Evolutionary conservation across 805 yeast species (phyloP), one percentile per base, ranked within the genome.

Genomic region (Limtongozyma cylindracea): DNA sequence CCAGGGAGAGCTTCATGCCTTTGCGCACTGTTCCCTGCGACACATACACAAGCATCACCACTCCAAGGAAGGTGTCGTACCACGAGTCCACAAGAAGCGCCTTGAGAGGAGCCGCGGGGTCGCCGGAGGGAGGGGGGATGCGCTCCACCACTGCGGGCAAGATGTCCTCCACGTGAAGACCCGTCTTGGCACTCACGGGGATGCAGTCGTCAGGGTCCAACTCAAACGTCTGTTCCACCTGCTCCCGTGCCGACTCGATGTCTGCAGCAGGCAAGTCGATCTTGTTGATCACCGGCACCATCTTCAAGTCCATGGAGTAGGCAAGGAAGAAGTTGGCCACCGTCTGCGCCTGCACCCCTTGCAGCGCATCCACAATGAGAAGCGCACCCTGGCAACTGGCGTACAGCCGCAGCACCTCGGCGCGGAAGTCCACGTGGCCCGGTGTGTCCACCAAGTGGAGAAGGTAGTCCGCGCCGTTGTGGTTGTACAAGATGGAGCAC

Each of bases 271-370:
- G 88, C 24, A 84, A 47, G 45, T 84, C 98, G 21, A 84, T 72
- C 37, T 84, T 84, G 47, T 84, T 84, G 22, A 84, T 74, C 10
- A 84, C 77, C 0, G 98, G 96, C 2, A 84, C 56, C 30, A 84
- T 49, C 31, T 67, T 66, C 29, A 88, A 56, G 7, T 70, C 74
- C 66, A 78, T 59, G 25, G 84, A 70, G 37, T 73, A 72, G 0
- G 96, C 98, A 25, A 84, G 52, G 36, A 71, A 77, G 45, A 76
- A 84, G 41, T 88, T 84, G 12, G 98, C 95, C n/a, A 84, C 95
- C 0, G 98, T 88, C 41, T 84, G 98, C 0, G 96, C 96, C 41
- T 80, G 95, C 3, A 84, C 80, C 23, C 96, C 96, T 37, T 88
- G 95, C 2, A 84, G 59, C 2, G 96, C 96, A 49, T 88, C 98